phyloP scores from a whole-genome alignment of 2,329 filamentous ascomycete species.

The Fusarium sp. region DNA sequence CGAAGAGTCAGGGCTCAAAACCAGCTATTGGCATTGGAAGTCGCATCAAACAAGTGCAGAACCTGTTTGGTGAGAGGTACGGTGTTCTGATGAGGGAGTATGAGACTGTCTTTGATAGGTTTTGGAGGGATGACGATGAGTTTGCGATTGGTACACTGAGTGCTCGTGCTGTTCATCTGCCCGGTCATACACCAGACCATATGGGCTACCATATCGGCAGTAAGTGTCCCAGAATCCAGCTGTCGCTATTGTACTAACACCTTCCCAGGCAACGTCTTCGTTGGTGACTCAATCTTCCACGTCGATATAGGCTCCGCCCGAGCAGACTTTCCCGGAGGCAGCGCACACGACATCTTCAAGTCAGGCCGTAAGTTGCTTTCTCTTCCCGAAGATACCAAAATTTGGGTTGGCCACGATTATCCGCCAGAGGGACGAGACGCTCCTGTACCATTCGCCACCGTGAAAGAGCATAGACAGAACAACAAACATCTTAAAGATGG shows the following conservation, averaged over 20 bases:
- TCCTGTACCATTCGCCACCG: constrained; percentile 57
- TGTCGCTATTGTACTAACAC: rapidly evolving
- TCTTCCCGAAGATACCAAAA: constrained; percentile 56
- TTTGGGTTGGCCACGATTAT: constrained; percentile 69
- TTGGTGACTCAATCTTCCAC: constrained; percentile 65
- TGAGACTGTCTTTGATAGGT: constrained; percentile 60
- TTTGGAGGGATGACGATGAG: constrained; percentile 64
- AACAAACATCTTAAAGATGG: constrained; percentile 62
- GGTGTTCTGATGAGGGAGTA: too few relatives aligned
- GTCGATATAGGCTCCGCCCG: constrained; percentile 63
- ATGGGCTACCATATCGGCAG: constrained; percentile 67
- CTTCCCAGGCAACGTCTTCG: constrained; percentile 57
- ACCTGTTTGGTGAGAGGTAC: constrained; percentile 61
- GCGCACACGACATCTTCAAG: constrained; percentile 55
- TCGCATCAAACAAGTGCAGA: constrained; percentile 64
- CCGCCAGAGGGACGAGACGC: constrained; percentile 50
- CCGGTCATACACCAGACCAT: constrained; percentile 71
- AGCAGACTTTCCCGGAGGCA: constrained; percentile 66
- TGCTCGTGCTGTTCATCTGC: constrained; percentile 63
- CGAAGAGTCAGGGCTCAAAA: constrained; percentile 47
- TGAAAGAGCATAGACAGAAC: constrained; percentile 56
- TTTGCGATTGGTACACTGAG: constrained; percentile 62
- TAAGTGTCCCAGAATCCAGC: neutral
- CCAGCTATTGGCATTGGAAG: constrained; percentile 66
- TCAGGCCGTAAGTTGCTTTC: constrained; percentile 57